These are phyloP conservation scores for Hypoxylon sp. DNA, from an alignment of 2,329 filamentous ascomycete genomes.

Conservation along the genomic window DNA sequence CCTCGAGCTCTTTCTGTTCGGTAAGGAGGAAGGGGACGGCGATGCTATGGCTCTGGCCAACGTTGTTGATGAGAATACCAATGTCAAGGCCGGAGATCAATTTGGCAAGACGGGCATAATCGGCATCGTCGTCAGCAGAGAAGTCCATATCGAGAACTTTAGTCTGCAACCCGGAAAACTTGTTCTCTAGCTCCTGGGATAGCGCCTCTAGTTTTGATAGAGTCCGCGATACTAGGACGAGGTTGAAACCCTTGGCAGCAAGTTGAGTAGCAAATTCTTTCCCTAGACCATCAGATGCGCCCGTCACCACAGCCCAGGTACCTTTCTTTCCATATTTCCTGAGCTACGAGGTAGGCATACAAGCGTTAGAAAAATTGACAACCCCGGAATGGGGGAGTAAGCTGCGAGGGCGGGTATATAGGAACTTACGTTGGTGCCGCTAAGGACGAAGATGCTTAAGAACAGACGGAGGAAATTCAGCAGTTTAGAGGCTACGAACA, in stretches of 20 bases:
- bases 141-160: conserved; percentile 95
- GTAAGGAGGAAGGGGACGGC: conserved; percentile 91
- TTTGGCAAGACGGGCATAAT: conserved; percentile 81
- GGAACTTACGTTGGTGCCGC: conserved; percentile 71
- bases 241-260: conserved; percentile 91
- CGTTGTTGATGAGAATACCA: conserved; percentile 94
- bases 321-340: conserved; percentile 91
- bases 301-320: conserved; percentile 94
- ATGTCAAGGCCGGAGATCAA: conserved; percentile 82
- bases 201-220: conserved; percentile 88
- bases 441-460: conserved; percentile 77
- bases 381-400: neutral
- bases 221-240: conserved; percentile 96
- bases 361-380: conserved; percentile 41
- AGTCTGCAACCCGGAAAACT: conserved; percentile 78
- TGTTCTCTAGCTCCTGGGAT: conserved; percentile 79
- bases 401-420: neutral
- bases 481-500: conserved; percentile 70
- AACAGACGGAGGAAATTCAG: conserved; percentile 74
- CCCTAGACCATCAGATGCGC: conserved; percentile 95
- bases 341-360: conserved; percentile 68
- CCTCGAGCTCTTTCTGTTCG: conserved; percentile 81
- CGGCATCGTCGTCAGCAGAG: conserved; percentile 80
- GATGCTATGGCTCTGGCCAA: conserved; percentile 93
- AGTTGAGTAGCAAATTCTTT: conserved; percentile 96